Conservation (phyloP, 768 basidiomycete genomes). For the Mycena indigotica region DNA sequence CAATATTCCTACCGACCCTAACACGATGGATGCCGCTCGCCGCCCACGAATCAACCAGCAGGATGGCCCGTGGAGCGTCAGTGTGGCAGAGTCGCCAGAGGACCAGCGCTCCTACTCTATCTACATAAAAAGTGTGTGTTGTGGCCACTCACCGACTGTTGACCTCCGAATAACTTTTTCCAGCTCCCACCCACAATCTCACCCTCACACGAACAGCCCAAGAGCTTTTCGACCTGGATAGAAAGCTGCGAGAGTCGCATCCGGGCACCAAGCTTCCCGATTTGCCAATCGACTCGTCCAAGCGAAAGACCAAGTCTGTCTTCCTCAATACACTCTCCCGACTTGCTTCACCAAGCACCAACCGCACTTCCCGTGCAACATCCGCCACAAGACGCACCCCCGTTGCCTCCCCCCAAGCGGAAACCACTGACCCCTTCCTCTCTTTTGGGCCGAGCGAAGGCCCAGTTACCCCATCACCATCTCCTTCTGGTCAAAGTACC, state of each 20-base stretch:
- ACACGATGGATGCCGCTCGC: slow-evolving; percentile 45
- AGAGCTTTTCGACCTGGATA: slow-evolving; percentile 82
- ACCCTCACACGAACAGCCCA: slow-evolving; percentile 78
- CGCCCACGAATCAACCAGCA: slow-evolving; percentile 68
- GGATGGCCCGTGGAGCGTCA: slow-evolving; percentile 86
- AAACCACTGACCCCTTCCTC: slow-evolving; percentile 64
- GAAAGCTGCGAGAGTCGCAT: slow-evolving; percentile 70
- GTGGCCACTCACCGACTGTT: slow-evolving; percentile 13
- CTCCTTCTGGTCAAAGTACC: slow-evolving; percentile 53
- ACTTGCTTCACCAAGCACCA: slow-evolving; percentile 70
- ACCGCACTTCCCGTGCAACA: slow-evolving; percentile 47
- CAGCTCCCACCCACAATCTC: slow-evolving; percentile 88
- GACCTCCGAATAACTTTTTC: slow-evolving; percentile 12
- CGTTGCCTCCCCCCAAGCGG: slow-evolving; percentile 52
- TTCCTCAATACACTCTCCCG: slow-evolving; percentile 87
- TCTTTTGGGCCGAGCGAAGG: slow-evolving; percentile 39
- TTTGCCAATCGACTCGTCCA: slow-evolving; percentile 63
- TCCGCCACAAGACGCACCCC: slow-evolving; percentile 47
- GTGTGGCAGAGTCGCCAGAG: slow-evolving; percentile 83
- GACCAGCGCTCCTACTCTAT: slow-evolving; percentile 74
- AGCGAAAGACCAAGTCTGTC: slow-evolving; percentile 67
- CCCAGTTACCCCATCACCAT: slow-evolving; percentile 27
- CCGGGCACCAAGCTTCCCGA: slow-evolving; percentile 59
- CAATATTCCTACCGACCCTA: slow-evolving; percentile 44
- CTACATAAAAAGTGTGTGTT: slow-evolving; percentile 85